A percentile compares a stretch with the other conserved stretches of the same genome.
Conservation (phyloP, 257 asterid genomes). For the Thymus quinquecostatus region DNA sequence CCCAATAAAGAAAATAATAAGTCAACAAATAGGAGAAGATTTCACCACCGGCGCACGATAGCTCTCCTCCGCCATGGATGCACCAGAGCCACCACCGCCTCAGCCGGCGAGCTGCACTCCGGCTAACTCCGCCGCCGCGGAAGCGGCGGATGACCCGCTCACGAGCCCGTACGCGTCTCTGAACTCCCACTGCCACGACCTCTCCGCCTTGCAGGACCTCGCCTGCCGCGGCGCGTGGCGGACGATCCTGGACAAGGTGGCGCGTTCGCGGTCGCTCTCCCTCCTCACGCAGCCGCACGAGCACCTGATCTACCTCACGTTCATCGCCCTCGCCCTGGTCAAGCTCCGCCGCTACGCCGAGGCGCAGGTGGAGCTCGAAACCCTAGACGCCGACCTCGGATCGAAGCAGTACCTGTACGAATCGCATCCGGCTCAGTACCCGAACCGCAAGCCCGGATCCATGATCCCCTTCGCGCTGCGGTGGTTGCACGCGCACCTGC, state of each 20-base stretch:
- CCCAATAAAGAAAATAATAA: constrained; percentile 2
- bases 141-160: constrained; percentile 51
- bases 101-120: constrained; percentile 34
- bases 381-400: constrained; percentile 62
- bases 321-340: constrained; percentile 78
- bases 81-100: constrained; percentile 34
- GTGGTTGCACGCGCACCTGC: constrained; percentile 84
- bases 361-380: constrained; percentile 71
- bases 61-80: constrained; percentile 41
- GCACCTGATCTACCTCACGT: constrained; percentile 82
- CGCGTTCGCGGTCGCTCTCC: constrained; percentile 81
- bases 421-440: constrained; percentile 76
- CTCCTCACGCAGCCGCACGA: constrained; percentile 86
- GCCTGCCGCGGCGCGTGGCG: constrained; percentile 97
- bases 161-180: constrained; percentile 62
- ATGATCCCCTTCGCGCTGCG: constrained; percentile 94
- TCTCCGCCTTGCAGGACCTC: constrained; percentile 75
- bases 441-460: constrained; percentile 63
- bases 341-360: constrained; percentile 89
- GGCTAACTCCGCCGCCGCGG: constrained; percentile 25
- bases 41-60: constrained; percentile 22
- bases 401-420: constrained; percentile 60
- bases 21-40: not conserved
- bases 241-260: constrained; percentile 81
- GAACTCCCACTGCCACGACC: constrained; percentile 79